Percentiles rank a stretch among this genome's conserved stretches.
phyloP scores from a whole-genome alignment of 371 early-diverging fungal species.

The Mucor lusitanicus region DNA sequence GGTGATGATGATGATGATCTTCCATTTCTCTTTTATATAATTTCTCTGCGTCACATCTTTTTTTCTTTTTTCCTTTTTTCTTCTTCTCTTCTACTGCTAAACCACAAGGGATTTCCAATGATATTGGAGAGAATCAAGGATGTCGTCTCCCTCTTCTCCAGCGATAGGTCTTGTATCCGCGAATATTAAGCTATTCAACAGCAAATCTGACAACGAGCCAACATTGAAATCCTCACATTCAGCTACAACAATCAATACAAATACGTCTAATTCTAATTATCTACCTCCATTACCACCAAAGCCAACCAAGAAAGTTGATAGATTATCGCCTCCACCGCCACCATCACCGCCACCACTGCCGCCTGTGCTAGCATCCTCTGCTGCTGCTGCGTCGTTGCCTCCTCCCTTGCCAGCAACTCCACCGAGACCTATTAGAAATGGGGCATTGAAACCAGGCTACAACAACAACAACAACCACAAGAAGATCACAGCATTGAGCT shows the following conservation, averaged over 20 bases:
- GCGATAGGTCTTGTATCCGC: constrained; percentile 26
- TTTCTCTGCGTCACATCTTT: background rate
- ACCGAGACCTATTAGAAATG: constrained; percentile 18
- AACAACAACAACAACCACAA: background rate
- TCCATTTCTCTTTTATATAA: background rate
- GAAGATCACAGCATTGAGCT: background rate
- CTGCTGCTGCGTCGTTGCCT: constrained; percentile 14
- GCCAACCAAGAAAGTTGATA: constrained; percentile 14
- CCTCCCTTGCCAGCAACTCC: constrained; percentile 29
- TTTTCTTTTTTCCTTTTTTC: background rate
- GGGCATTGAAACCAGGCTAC: background rate
- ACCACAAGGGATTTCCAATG: constrained; percentile 11
- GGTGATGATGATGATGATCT: background rate
- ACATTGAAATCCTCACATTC: background rate
- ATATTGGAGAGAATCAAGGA: constrained; percentile 10
- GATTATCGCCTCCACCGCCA: constrained; percentile 22
- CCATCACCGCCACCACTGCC: constrained; percentile 29
- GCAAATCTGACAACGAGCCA: constrained; percentile 22
- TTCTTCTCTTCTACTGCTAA: background rate
- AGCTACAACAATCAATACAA: background rate
- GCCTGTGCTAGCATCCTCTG: constrained; percentile 11
- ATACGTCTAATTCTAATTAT: background rate
- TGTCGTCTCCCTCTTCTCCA: constrained; percentile 25
- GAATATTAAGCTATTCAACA: constrained; percentile 28
- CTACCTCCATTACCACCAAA: constrained; percentile 17